phyloP scores from a whole-genome alignment of 2,329 filamentous ascomycete genomes.

The Bretziella fagacearum region DNA sequence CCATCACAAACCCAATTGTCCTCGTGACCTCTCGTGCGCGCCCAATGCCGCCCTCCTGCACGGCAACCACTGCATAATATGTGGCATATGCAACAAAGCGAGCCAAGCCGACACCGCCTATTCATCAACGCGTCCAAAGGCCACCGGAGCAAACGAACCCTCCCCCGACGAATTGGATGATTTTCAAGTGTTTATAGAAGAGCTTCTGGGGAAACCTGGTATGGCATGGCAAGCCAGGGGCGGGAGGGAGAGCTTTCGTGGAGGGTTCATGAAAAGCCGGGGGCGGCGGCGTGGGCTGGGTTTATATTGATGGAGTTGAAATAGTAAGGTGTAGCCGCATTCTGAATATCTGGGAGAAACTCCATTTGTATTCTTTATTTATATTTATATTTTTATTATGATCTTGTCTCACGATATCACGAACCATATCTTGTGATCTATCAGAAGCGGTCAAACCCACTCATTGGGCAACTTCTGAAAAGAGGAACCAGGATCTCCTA shows the following conservation, averaged over 20 bases:
- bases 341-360: no score
- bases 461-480: background rate
- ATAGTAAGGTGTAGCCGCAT: no score
- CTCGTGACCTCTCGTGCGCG: background rate
- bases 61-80: background rate
- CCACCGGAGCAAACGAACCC: no score
- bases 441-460: background rate
- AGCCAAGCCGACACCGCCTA: slow-evolving; percentile 1
- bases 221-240: background rate
- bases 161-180: background rate
- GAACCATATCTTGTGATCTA: no score
- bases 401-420: no score
- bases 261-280: background rate
- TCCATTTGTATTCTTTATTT: no score
- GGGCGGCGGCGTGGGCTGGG: background rate
- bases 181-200: background rate
- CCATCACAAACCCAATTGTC: background rate
- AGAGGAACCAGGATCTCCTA: background rate
- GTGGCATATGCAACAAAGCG: slow-evolving; percentile 8
- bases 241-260: background rate
- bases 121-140: background rate
- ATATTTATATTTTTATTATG: no score
- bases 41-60: background rate
- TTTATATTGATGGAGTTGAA: background rate
- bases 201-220: slow-evolving; percentile 1